Percentiles rank a stretch among this genome's conserved stretches.
Evolutionary conservation across 768 basidiomycete genomes (phyloP).

Genomic region (Russula dissimulans): DNA sequence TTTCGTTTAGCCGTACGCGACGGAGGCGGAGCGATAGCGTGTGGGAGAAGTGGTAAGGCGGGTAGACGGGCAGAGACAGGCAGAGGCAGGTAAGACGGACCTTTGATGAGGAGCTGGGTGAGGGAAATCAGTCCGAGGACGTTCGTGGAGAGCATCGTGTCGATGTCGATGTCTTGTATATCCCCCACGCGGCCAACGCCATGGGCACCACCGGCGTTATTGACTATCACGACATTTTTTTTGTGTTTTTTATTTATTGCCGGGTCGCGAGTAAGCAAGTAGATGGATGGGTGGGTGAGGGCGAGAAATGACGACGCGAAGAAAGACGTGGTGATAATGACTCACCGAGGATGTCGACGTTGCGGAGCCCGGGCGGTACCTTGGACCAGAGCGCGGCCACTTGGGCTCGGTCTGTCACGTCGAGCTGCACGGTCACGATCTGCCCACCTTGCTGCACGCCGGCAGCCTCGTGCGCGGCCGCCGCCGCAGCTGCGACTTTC

Average conservation of each 20-base stretch:
- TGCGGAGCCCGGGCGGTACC: conserved; percentile 57
- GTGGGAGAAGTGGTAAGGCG: no score
- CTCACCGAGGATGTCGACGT: conserved; percentile 76
- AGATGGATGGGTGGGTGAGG: background rate
- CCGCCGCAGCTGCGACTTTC: conserved; percentile 58
- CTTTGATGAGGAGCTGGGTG: conserved; percentile 51
- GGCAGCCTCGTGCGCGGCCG: conserved; percentile 60
- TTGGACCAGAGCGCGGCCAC: conserved; percentile 62
- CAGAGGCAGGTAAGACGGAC: conserved; percentile 12
- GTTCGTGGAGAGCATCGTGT: conserved; percentile 43
- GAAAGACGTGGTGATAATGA: background rate
- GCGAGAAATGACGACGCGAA: background rate
- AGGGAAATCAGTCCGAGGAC: conserved; percentile 80
- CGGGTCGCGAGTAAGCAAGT: background rate
- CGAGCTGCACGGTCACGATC: conserved; percentile 62
- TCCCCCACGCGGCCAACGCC: conserved; percentile 84
- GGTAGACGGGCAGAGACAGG: no score
- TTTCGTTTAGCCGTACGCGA: conserved; percentile 1
- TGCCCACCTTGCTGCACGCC: conserved; percentile 69
- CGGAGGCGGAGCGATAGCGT: background rate
- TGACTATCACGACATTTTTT: conserved; percentile 29
- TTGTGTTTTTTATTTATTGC: background rate
- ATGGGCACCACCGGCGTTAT: conserved; percentile 84
- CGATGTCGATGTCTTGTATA: conserved; percentile 67
- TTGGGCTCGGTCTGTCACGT: conserved; percentile 70